A percentile compares a stretch with the other conserved stretches of the same genome.
Evolutionary conservation across 805 yeast genomes (phyloP).

Genomic region (Blastobotrys peoriensis): DNA sequence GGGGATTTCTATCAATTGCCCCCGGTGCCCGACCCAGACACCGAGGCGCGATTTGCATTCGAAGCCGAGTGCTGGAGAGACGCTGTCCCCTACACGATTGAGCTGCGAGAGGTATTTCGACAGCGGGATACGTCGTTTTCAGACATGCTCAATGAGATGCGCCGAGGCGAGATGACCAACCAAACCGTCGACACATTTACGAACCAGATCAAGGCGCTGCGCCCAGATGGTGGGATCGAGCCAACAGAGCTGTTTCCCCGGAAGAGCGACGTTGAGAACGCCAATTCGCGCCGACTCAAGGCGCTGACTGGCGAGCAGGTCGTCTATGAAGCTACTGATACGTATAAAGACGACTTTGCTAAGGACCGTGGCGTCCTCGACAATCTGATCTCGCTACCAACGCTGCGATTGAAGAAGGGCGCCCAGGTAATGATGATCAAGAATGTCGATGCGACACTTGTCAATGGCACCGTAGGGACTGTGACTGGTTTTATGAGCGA

Average conservation of each 20-base stretch:
- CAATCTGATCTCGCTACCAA: constrained; percentile 64
- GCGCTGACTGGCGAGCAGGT: constrained; percentile 43
- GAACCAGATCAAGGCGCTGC: constrained; percentile 44
- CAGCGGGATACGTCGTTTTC: constrained; percentile 74
- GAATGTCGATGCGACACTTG: constrained; percentile 68
- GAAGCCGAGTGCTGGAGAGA: constrained; percentile 65
- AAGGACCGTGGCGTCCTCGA: constrained; percentile 40
- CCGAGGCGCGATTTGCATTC: constrained; percentile 55
- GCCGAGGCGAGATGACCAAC: constrained; percentile 60
- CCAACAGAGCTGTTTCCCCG: constrained; percentile 92
- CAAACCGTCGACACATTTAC: constrained; percentile 45
- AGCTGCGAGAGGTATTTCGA: constrained; percentile 76
- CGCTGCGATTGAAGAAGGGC: constrained; percentile 62
- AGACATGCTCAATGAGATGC: constrained; percentile 70
- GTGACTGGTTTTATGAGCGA: constrained; percentile 50
- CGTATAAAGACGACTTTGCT: constrained; percentile 22
- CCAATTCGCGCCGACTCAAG: constrained; percentile 53
- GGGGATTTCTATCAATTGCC: constrained; percentile 98
- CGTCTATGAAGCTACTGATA: constrained; percentile 45
- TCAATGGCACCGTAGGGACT: constrained; percentile 87
- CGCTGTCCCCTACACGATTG: constrained; percentile 57
- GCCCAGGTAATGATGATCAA: constrained; percentile 95
- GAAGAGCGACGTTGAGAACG: constrained; percentile 71
- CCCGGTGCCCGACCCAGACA: constrained; percentile 49
- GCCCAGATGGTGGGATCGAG: constrained; percentile 60